Evolutionary conservation across 2,329 filamentous ascomycete species (phyloP).

Genomic region (Botrytis hyacinthi): DNA sequence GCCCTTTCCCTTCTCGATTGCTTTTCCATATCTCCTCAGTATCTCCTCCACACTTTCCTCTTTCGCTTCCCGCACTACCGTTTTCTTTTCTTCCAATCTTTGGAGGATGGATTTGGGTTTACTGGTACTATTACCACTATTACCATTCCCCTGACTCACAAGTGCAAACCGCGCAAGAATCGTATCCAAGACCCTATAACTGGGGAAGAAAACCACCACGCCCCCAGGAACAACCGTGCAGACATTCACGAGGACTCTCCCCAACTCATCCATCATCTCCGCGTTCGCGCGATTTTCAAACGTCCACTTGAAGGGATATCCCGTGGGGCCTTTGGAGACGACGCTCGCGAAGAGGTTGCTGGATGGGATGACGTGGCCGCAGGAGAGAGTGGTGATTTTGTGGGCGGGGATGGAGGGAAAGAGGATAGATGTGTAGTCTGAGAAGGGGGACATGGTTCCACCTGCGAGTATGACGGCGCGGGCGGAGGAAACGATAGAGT

Average conservation of each 20-base stretch:
- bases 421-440: slow-evolving; percentile 82
- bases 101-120: slow-evolving; percentile 53
- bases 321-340: slow-evolving; percentile 50
- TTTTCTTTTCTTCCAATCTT: slow-evolving; percentile 56
- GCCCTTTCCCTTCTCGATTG: slow-evolving; percentile 62
- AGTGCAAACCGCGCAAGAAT: slow-evolving; percentile 53
- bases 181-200: slow-evolving; percentile 83
- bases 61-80: slow-evolving; percentile 59
- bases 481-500: slow-evolving; percentile 79
- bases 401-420: slow-evolving; percentile 68
- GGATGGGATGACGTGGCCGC: slow-evolving; percentile 87
- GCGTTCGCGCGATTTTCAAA: slow-evolving; percentile 67
- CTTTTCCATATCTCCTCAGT: slow-evolving; percentile 68
- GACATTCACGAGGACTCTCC: slow-evolving; percentile 67
- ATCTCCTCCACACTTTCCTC: slow-evolving; percentile 56
- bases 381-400: slow-evolving; percentile 78
- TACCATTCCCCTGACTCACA: slow-evolving; percentile 10
- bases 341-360: slow-evolving; percentile 79
- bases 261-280: slow-evolving; percentile 71
- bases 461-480: slow-evolving; percentile 87
- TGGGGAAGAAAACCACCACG: slow-evolving; percentile 92
- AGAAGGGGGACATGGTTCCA: slow-evolving; percentile 96
- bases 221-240: slow-evolving; percentile 79
- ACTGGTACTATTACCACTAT: neutral
- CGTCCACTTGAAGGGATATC: slow-evolving; percentile 76